Evolutionary conservation across 2,329 filamentous ascomycete species (phyloP), one percentile per base, ranked within the genome.

Genomic region (Cordyceps cateniannulata): DNA sequence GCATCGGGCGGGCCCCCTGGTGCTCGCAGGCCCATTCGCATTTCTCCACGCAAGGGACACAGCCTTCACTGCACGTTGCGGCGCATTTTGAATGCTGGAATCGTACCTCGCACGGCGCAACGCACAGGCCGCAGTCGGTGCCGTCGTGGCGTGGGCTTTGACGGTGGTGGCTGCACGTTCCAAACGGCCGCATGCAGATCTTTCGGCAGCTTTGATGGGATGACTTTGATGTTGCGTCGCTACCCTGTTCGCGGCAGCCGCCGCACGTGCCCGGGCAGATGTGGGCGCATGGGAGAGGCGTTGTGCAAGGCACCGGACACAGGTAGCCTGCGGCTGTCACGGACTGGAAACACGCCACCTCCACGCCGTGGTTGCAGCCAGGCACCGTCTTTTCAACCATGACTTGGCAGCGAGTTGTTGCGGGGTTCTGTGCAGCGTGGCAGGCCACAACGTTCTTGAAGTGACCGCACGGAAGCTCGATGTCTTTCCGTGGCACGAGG

Each of bases 141-240:
- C 57, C 62, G n/a, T 4, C 42, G 44, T 68, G 66, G 9, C 65
- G 68, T 5, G 1, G 4, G 12, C 35, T 57, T 2, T 18, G 9
- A 14, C 86, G 89, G 2, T 62, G 66, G 63, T 90, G 86, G n/a
- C 72, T 74, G 66, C 86, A 90, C 0, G 80, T 80, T 0, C 71
- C 75, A 62, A 79, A 84, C 0, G 69, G 67, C 1, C 84, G 74
- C 4, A 75, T 76, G 67, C 85, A 89, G 1, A 61, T 63, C 44
- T 63, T 65, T 3, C 20, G 35, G 22, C 65, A 66, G 5, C 62
- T 51, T 1, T 70, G 74, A 65, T 88, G 84, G 12, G 12, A 10
- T 2, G 20, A 4, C 45, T 50, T 18, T 44, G 4, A 29, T 6
- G 47, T 12, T 22, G 35, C 12, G 45, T 44, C 35, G 32, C 76